Conservation (phyloP, 768 basidiomycete genomes). For the Mycena rebaudengoi region DNA sequence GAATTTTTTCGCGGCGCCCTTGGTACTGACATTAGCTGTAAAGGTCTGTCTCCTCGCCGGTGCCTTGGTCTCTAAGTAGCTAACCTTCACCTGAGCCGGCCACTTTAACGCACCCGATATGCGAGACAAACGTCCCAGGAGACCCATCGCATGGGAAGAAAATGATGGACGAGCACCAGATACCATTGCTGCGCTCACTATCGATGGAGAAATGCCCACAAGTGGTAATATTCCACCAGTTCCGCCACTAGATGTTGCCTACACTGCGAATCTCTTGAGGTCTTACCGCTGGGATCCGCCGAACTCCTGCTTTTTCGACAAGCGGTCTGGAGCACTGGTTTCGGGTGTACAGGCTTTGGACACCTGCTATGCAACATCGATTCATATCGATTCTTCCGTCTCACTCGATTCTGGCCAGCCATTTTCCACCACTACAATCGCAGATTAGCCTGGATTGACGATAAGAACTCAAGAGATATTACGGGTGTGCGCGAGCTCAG, state of each 20-base stretch:
- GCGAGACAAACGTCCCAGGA: not conserved
- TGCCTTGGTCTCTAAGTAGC: too few relatives aligned
- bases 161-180: conserved; percentile 31
- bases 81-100: conserved; percentile 1
- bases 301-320: conserved; percentile 35
- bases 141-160: not conserved
- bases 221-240: not conserved
- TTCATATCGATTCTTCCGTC: not conserved
- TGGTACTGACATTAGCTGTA: too few relatives aligned
- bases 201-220: not conserved
- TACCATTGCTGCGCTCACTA: conserved; percentile 7
- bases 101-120: not conserved
- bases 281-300: conserved; percentile 19
- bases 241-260: not conserved
- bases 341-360: conserved; percentile 21
- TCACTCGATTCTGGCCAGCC: not conserved
- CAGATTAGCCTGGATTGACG: not conserved
- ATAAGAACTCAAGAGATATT: not conserved
- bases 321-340: conserved; percentile 29
- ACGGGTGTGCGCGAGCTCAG: not conserved
- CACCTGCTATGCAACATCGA: not conserved
- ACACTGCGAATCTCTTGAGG: not conserved
- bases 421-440: conserved; percentile 10
- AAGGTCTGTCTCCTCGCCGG: too few relatives aligned
- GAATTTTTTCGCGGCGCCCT: too few relatives aligned